Evolutionary conservation across 805 yeast species (phyloP), one percentile per base, ranked within the genome.

Genomic region (Candida hispaniensis): DNA sequence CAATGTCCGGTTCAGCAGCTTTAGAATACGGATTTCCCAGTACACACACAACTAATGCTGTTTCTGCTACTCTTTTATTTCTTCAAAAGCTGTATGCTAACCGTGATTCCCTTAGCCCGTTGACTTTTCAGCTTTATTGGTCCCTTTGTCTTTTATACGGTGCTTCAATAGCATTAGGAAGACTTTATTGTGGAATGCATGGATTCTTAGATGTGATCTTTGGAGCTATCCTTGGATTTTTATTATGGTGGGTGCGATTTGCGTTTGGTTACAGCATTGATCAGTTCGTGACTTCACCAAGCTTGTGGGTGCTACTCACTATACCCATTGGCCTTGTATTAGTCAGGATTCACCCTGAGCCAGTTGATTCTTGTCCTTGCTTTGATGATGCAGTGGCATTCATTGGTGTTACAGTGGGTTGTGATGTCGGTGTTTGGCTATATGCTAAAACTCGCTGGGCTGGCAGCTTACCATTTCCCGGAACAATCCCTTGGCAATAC

Each of bases 181-280:
- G 98, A 39, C 50, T 88, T 7, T 88, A 91, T 59, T 85, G 94
- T 54, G 98, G 98, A 3, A 88, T 88, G 98, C 98, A 91, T 58
- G 97, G 98, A 2, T 69, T 80, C 41, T 56, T 79, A 14, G 98
- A 91, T 52, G 64, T 91, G 3, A 33, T 59, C 0, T 51, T 69
- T 12, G 98, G 98, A 5, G 58, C 71, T 0, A 1, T 68, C 0
- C 58, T 83, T 11, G 98, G 98, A 0, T 30, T 59, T 0, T 22
- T 58, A 0, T 61, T 78, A 20, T 71, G 70, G 42, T 27, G 63
- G n/a, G 48, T 67, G 14, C 60, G 94, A 34, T 44, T 51, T 26
- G 41, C 46, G 5, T 51, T 54, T 14, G 64, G 71, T 1, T 48
- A 48, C 6, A 17, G 43, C 7, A 71, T 72, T 60, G 81, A 79